Base-by-base conservation (phyloP, 108 stramenopile species). In the Bacterosira constricta region DNA sequence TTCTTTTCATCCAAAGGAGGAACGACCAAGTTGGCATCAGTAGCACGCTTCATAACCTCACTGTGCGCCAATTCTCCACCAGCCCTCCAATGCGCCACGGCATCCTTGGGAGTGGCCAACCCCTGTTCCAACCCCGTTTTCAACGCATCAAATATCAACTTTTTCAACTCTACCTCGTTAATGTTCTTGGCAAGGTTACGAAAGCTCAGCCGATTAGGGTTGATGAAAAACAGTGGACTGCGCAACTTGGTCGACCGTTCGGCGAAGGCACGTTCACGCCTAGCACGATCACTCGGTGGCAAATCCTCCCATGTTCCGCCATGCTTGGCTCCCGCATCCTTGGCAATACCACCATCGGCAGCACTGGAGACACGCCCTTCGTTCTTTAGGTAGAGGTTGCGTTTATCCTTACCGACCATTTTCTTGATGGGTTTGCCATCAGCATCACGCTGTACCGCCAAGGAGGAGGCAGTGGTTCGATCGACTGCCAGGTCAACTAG, bases 191-290 rank as follows among this genome's bases (percentile, higher is more conserved):
- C 87, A 62, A 99, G 71, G 73, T 98, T 98, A 10, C 98, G 83
- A 44, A 99, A 81, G 55, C 85, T 86, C 3, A 99, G 82, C 7
- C 98, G 87, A 38, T 61, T 65, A 1, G 97, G 97, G 79, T 96
- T 97, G 73, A 99, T 95, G 79, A 98, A 98, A 66, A 99, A 99
- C 7, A 98, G 80, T 7, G 99, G 99, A 30, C 89, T 94, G 47
- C 87, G 83, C 13, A 99, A 81, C 82, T 99, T 99, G 29, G 89
- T 83, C 49, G 86, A 94, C 77, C 96, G 96, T 38, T 99, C 99
- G 50, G 80, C 67, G 56, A 93, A 86, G 0, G 97, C 97, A 1
- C 82, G 66, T 56, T 90, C 86, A 37, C 99, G 83, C 77, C 98
- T 99, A 37, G 87, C 82, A 61, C 94, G 81, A 69, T 99, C 99